Evolutionary conservation across 768 basidiomycete species (phyloP), one percentile per base, ranked within the genome.

Genomic region (Leccinum obscurum): DNA sequence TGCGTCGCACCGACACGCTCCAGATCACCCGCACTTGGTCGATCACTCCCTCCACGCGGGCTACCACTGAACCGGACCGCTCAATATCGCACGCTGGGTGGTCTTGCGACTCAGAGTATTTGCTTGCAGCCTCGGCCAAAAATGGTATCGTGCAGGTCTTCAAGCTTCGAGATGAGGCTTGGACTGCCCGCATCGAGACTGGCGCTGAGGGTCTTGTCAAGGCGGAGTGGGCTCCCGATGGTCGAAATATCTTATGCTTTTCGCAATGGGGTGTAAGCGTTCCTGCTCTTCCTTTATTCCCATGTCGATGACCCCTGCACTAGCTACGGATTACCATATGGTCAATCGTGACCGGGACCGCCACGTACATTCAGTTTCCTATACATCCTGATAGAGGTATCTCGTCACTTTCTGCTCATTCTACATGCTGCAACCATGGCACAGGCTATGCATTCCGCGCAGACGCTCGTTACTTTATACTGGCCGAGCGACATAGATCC

Each of bases 201-300:
- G 92, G 91, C 28, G 81, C 86, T 26, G 95, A 96, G 78, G 86
- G 95, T 11, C 83, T 97, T 53, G 83, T 87, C 20, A 92, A 85
- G 69, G 92, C 89, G 17, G 92, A 95, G 68, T 98, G 95, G 95
- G 90, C 90, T 0, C 91, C 89, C 3, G 90, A 90, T 69, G 93
- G 93, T 15, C 81, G 90, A 39, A 86, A 85, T 15, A 78, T 97
- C 5, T 75, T 97, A 32, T 95, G 92, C 68, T 98, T 95, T 75
- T 95, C 93, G 4, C 91, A 95, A 66, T 92, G 92, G 89, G 92
- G 90, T 66, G 95, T 95, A 77, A 79, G 94, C 84, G 22, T 20
- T 32, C 48, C 41, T 62, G 57, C 28, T 34, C 6, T n/a, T 9
- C 46, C 34, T 44, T 59, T 52, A 41, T 41, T 56, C 37, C 57